These are phyloP conservation scores for Lunasporangiospora selenospora DNA, from an alignment of 192 early-diverging fungal species.

Conservation along the genomic window DNA sequence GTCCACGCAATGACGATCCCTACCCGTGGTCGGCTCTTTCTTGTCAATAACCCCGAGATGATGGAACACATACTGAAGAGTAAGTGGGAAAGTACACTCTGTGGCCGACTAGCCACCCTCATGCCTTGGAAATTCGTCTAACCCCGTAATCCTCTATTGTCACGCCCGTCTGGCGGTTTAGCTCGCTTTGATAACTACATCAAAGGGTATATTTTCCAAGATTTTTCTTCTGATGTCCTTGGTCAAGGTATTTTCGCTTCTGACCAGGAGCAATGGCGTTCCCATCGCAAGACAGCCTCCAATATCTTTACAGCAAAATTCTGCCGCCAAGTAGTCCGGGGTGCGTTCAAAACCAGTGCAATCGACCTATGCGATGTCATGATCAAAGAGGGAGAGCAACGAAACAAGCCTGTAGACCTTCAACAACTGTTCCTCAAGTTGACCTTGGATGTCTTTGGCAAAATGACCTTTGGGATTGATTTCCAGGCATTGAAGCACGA, in stretches of 20 bases:
- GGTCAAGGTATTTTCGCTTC: conserved; percentile 67
- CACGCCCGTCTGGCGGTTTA: no score
- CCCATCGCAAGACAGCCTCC: conserved; percentile 56
- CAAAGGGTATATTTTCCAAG: conserved; percentile 36
- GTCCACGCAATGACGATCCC: conserved; percentile 26
- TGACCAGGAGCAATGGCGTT: conserved; percentile 58
- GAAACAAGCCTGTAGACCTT: conserved; percentile 44
- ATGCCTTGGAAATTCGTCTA: no score
- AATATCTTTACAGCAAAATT: conserved; percentile 40
- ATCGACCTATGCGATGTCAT: conserved; percentile 14
- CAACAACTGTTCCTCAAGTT: conserved; percentile 47
- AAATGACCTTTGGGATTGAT: conserved; percentile 29
- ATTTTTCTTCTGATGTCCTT: conserved; percentile 48
- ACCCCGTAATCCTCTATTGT: no score
- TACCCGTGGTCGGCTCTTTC: conserved; percentile 18
- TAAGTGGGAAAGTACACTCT: no score
- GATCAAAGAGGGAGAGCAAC: no score
- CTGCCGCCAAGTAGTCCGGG: conserved; percentile 27
- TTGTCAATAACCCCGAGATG: conserved; percentile 30
- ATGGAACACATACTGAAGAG: conserved; percentile 42
- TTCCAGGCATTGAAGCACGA: conserved; percentile 8
- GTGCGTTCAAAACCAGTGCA: conserved; percentile 15
- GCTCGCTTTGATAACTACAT: conserved; percentile 31
- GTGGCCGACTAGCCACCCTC: no score
- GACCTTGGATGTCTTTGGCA: conserved; percentile 47